Conservation (phyloP, 495 filamentous ascomycete genomes). For the Niebla homalea region DNA sequence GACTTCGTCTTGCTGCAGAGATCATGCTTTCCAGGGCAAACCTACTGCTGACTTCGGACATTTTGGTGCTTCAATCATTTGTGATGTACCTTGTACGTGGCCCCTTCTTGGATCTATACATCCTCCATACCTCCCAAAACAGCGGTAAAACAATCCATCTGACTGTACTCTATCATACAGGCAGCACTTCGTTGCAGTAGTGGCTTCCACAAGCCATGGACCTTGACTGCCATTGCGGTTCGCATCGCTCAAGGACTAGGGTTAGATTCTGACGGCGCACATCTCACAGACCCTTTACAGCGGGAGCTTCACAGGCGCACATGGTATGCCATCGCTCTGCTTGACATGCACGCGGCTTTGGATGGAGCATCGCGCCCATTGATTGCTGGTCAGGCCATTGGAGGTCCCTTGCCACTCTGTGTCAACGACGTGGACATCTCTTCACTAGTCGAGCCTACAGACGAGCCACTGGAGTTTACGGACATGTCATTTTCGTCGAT, state of each 20-base stretch:
- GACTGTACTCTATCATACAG: not conserved
- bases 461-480: not conserved
- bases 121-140: too few species aligned
- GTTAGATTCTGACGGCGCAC: too few species aligned
- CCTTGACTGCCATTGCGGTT: not conserved
- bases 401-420: not conserved
- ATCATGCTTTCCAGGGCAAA: not conserved
- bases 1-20: slow-evolving; percentile 1
- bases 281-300: too few species aligned
- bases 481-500: not conserved
- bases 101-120: too few species aligned
- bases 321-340: not conserved
- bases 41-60: not conserved
- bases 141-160: not conserved
- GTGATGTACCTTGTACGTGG: slow-evolving; percentile 1
- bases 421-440: not conserved
- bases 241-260: not conserved
- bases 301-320: too few species aligned
- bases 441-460: not conserved
- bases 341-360: not conserved
- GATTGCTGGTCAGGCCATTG: not conserved
- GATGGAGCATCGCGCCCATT: not conserved
- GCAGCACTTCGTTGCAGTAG: not conserved
- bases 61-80: slow-evolving; percentile 1
- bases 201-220: not conserved